phyloP scores from a whole-genome alignment of 2,329 filamentous ascomycete genomes.

The Penicillium sp. region DNA sequence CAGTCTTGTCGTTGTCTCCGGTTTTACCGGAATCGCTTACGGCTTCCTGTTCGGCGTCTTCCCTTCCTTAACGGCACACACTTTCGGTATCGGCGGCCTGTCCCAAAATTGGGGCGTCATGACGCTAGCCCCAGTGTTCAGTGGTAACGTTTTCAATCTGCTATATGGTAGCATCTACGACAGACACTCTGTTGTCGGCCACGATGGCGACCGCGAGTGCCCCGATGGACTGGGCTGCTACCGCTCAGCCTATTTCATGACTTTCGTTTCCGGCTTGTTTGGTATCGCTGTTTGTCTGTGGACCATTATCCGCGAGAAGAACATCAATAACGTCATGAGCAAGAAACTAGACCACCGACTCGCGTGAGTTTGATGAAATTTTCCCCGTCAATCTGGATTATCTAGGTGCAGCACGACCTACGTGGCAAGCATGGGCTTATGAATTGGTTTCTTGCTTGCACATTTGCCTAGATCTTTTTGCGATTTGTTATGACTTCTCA shows the following conservation, averaged over 20 bases:
- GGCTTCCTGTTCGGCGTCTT: conserved; percentile 93
- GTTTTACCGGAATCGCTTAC: conserved; percentile 82
- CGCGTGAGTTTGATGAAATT: conserved; percentile 20
- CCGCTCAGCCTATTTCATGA: conserved; percentile 73
- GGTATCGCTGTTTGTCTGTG: conserved; percentile 68
- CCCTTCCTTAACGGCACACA: conserved; percentile 83
- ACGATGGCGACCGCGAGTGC: conserved; percentile 71
- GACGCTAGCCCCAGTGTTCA: conserved; percentile 82
- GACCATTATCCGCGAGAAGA: conserved; percentile 43
- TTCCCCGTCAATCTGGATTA: neutral
- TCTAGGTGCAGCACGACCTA: neutral
- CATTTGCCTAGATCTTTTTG: neutral
- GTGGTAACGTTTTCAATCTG: conserved; percentile 88
- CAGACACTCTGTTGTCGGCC: conserved; percentile 66
- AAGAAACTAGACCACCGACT: conserved; percentile 35
- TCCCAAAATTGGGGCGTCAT: conserved; percentile 97
- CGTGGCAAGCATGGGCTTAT: neutral
- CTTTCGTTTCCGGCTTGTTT: conserved; percentile 66
- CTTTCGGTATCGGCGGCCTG: conserved; percentile 84
- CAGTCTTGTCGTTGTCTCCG: conserved; percentile 72
- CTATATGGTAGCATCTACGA: conserved; percentile 86
- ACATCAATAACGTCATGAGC: conserved; percentile 24
- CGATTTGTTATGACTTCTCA: neutral
- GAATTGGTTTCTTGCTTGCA: neutral
- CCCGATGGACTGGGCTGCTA: conserved; percentile 78